phyloP scores from a whole-genome alignment of 768 basidiomycete genomes.

The Strobilomyces confusus region DNA sequence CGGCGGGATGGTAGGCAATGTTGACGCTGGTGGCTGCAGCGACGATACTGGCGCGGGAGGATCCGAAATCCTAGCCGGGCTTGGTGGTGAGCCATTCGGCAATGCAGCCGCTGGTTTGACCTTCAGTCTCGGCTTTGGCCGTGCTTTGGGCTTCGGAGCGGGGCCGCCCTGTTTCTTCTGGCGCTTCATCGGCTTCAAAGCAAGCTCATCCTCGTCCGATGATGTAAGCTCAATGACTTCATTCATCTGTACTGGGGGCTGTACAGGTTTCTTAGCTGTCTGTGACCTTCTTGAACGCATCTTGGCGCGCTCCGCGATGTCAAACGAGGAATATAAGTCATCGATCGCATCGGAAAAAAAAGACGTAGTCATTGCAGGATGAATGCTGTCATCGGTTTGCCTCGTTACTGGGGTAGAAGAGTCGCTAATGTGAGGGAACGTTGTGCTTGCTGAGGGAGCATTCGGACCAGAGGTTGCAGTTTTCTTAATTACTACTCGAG shows the following conservation, averaged over 20 bases:
- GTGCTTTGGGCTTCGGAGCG: constrained; percentile 25
- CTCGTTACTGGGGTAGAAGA: constrained; percentile 7
- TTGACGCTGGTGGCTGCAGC: constrained; percentile 33
- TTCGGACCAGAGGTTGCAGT: neutral
- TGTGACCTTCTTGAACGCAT: constrained; percentile 42
- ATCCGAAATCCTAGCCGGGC: constrained; percentile 2
- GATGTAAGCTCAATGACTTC: constrained; percentile 45
- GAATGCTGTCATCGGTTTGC: constrained; percentile 21
- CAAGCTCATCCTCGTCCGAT: constrained; percentile 41
- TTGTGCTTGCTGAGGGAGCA: constrained; percentile 1
- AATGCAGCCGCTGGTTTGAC: constrained; percentile 10
- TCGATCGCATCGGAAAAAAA: constrained; percentile 7
- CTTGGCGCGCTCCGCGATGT: constrained; percentile 58
- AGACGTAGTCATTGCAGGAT: constrained; percentile 12
- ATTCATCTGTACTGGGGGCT: constrained; percentile 1
- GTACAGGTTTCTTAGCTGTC: constrained; percentile 12
- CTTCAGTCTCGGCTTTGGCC: constrained; percentile 25
- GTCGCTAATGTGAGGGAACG: constrained; percentile 24
- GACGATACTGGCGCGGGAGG: constrained; percentile 31
- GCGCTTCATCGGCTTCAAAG: constrained; percentile 29
- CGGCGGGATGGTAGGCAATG: constrained; percentile 24
- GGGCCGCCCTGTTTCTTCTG: constrained; percentile 29
- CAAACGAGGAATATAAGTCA: constrained; percentile 26
- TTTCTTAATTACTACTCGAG: constrained; percentile 27
- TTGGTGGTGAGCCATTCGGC: constrained; percentile 18